Evolutionary conservation across 23 red algal genomes (phyloP).

Genomic region (Cyanidioschyzon merolae): DNA sequence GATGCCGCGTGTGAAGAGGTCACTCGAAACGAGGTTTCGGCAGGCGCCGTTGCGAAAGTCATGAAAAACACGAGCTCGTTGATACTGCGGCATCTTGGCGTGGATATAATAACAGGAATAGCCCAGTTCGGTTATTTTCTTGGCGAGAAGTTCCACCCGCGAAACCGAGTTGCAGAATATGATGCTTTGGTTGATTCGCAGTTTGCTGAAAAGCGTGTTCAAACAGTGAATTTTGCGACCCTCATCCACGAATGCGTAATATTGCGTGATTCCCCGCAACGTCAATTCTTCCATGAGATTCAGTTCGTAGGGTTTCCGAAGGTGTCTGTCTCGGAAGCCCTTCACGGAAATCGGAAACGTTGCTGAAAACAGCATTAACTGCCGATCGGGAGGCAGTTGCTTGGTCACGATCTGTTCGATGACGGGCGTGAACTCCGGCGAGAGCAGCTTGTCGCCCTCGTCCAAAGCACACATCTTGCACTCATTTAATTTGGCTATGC

Average conservation of each 20-base stretch:
- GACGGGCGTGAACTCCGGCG: constrained; percentile 66
- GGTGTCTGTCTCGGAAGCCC: constrained; percentile 66
- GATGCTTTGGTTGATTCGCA: constrained; percentile 95
- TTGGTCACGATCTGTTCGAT: constrained; percentile 65
- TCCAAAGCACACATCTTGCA: constrained; percentile 81
- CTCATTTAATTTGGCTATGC: constrained; percentile 53
- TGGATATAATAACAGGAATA: constrained; percentile 99
- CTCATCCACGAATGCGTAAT: constrained; percentile 95
- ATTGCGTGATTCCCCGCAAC: constrained; percentile 83
- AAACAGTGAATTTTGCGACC: constrained; percentile 84
- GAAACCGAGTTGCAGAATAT: constrained; percentile 99
- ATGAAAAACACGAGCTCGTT: constrained; percentile 91
- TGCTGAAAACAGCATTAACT: constrained; percentile 89
- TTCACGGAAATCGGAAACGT: constrained; percentile 95
- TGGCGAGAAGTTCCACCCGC: constrained; percentile 78
- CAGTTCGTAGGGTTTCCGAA: constrained; percentile 77
- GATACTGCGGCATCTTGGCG: constrained; percentile 84
- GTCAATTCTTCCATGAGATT: constrained; percentile 98
- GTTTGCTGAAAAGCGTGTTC: constrained; percentile 83
- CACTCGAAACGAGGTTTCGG: constrained; percentile 63
- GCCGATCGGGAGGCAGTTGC: constrained; percentile 59
- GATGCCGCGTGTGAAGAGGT: constrained; percentile 72
- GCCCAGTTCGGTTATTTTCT: constrained; percentile 92
- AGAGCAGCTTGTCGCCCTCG: constrained; percentile 91
- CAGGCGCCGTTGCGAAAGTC: constrained; percentile 93